A percentile compares a stretch with the other conserved stretches of the same genome.
These are phyloP conservation scores for Tricholoma saponaceum DNA, from an alignment of 768 basidiomycete genomes.

Conservation along the genomic window DNA sequence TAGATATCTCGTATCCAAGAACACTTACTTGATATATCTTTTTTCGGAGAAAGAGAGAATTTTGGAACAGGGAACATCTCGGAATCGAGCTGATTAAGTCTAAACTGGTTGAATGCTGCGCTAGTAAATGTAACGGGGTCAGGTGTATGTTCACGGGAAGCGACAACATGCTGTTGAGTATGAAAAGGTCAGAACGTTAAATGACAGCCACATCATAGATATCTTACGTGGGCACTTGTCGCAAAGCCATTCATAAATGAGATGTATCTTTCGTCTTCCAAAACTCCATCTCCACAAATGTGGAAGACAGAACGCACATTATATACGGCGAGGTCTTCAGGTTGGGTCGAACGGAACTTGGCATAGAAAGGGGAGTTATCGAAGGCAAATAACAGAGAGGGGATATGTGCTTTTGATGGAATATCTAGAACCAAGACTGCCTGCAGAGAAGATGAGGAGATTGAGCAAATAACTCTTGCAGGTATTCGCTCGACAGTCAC, in stretches of 20 bases:
- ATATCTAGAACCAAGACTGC: constrained; percentile 69
- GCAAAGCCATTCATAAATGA: constrained; percentile 71
- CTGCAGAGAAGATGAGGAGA: constrained; percentile 25
- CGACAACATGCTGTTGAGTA: constrained; percentile 62
- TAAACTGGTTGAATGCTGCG: constrained; percentile 66
- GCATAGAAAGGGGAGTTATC: constrained; percentile 42
- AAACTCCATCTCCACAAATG: constrained; percentile 63
- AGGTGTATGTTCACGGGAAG: constrained; percentile 55
- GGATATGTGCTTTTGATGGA: constrained; percentile 56
- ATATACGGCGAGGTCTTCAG: constrained; percentile 36
- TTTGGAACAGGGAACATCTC: constrained; percentile 70
- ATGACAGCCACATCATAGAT: neutral
- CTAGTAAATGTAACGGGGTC: constrained; percentile 75
- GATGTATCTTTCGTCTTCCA: constrained; percentile 66
- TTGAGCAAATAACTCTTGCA: neutral
- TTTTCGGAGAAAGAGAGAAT: constrained; percentile 39
- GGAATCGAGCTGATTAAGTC: constrained; percentile 66
- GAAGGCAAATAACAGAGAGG: constrained; percentile 46
- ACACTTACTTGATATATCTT: constrained; percentile 34
- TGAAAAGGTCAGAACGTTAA: neutral
- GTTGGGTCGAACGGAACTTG: constrained; percentile 40
- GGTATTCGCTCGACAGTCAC: neutral
- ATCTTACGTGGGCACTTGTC: constrained; percentile 53
- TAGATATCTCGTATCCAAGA: neutral
- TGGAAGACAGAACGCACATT: constrained; percentile 61